Conservation (phyloP, 768 basidiomycete species). For the Suillus subalutaceus region DNA sequence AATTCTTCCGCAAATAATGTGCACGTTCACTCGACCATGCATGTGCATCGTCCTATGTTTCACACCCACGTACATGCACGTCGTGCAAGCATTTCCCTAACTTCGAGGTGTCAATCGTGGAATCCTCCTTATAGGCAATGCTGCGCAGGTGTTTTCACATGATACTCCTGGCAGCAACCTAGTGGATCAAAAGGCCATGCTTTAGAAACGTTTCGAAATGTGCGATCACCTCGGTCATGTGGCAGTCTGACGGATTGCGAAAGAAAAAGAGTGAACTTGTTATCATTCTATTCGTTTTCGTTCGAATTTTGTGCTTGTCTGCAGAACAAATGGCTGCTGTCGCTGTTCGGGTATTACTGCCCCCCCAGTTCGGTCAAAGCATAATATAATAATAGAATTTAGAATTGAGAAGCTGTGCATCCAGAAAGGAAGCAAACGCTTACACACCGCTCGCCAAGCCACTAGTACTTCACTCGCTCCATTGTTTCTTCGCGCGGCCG, state of each 20-base stretch:
- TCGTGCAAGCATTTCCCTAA: not conserved
- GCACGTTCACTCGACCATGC: not conserved
- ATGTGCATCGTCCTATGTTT: not conserved
- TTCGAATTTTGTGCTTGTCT: not conserved
- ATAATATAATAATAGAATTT: not conserved
- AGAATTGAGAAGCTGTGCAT: constrained; percentile 14
- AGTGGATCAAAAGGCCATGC: not conserved
- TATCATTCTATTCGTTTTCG: not conserved
- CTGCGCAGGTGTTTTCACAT: not conserved
- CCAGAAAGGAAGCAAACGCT: constrained; percentile 15
- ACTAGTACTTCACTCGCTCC: constrained; percentile 2
- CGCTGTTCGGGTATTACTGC: not conserved
- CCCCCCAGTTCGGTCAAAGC: not conserved
- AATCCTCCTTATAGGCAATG: not conserved
- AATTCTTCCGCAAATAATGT: not conserved
- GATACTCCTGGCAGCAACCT: not conserved
- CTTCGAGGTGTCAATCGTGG: not conserved
- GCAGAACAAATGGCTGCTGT: not conserved
- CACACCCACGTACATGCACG: not conserved
- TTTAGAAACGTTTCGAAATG: not conserved
- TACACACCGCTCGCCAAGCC: constrained; percentile 13
- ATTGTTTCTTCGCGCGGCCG: not conserved
- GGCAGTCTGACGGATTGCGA: not conserved
- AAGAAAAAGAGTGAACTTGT: not conserved
- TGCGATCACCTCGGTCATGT: not conserved